phyloP scores from a whole-genome alignment of 1,284 basidiomycete species.

The Leccinum subrobustum region DNA sequence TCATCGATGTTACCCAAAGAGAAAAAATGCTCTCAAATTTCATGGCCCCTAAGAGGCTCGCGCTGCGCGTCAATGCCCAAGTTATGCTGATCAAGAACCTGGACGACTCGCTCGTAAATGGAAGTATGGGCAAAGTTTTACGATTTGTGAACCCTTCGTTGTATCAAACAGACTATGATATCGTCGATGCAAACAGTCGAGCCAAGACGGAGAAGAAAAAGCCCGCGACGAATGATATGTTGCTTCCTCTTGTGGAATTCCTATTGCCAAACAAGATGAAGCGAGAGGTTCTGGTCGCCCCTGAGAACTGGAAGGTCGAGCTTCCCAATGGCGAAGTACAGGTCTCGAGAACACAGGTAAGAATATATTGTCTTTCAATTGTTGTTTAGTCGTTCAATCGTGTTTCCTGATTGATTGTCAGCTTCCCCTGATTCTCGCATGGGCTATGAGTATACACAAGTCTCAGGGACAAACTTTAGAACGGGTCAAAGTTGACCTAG shows the following conservation, averaged over 20 bases:
- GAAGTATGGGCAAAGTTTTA: conserved; percentile 64
- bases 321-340: conserved; percentile 81
- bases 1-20: conserved; percentile 50
- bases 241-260: conserved; percentile 80
- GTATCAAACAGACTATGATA: conserved; percentile 29
- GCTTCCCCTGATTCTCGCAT: conserved; percentile 85
- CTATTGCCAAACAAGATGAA: conserved; percentile 55
- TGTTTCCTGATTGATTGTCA: conserved; percentile 3
- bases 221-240: conserved; percentile 34
- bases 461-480: conserved; percentile 90
- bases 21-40: conserved; percentile 72
- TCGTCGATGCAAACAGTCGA: conserved; percentile 35
- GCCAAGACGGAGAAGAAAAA: conserved; percentile 28
- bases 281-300: conserved; percentile 62
- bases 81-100: conserved; percentile 73
- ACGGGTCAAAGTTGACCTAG: conserved; percentile 80
- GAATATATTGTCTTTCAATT: neutral
- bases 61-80: conserved; percentile 52
- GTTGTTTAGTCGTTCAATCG: neutral
- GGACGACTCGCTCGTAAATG: conserved; percentile 72
- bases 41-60: conserved; percentile 64
- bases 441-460: conserved; percentile 96
- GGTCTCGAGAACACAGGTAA: conserved; percentile 68
- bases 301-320: conserved; percentile 85
- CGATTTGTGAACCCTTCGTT: conserved; percentile 44